A percentile compares a stretch with the other conserved stretches of the same genome.
These are phyloP conservation scores for Erodium texanum DNA, from an alignment of 441 rosid genomes.

Conservation along the genomic window DNA sequence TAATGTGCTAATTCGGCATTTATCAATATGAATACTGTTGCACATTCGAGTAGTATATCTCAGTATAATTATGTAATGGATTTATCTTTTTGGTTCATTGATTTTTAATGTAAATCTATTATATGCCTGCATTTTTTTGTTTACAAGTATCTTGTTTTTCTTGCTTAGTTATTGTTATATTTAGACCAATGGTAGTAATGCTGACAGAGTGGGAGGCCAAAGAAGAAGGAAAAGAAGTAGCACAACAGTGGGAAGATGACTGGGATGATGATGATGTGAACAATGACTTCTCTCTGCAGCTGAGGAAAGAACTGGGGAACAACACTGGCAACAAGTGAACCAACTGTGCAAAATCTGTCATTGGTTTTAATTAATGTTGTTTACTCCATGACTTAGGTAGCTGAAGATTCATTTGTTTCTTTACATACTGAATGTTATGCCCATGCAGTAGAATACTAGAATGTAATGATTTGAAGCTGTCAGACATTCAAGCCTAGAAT, in stretches of 20 bases:
- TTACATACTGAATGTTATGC: no score
- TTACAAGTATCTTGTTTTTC: neutral
- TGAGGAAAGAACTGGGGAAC: no score
- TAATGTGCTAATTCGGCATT: neutral
- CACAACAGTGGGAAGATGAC: slow-evolving; percentile 93
- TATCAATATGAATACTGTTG: neutral
- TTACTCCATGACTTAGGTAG: no score
- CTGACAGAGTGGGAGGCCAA: slow-evolving; percentile 59
- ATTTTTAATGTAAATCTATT: neutral
- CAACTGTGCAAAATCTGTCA: no score
- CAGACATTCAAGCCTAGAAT: no score
- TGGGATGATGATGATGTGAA: slow-evolving; percentile 96
- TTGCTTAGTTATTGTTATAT: neutral
- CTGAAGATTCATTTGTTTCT: no score
- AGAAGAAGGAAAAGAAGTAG: slow-evolving; percentile 59
- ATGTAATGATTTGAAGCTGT: no score
- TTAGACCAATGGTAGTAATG: neutral
- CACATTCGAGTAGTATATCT: neutral
- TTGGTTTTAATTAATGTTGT: no score
- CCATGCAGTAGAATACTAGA: no score
- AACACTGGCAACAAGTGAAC: no score
- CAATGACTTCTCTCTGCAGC: slow-evolving; percentile 45
- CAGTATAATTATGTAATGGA: neutral
- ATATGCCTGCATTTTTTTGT: neutral
- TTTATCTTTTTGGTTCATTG: neutral